Base-by-base conservation (phyloP, 2,329 filamentous ascomycete species). In the Aspergillus phoenicis region DNA sequence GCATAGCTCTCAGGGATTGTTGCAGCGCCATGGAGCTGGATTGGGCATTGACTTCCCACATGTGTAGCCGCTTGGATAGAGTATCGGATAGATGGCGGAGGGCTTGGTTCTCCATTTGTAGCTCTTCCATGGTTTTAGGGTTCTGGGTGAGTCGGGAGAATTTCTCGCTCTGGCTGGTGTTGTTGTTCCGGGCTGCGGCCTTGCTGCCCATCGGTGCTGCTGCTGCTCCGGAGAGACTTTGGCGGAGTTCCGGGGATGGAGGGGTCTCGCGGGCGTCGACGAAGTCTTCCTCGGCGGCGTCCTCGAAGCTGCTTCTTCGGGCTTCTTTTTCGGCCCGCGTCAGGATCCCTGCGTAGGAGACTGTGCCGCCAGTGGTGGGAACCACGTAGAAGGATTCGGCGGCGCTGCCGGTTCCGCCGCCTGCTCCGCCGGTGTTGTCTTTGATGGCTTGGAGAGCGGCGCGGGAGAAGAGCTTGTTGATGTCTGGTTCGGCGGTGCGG, bases 21-120 rank as follows among this genome's bases (percentile, higher is more conserved):
- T 93, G 91, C 36, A 98, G 84, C 3, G 92, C 91, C 77, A 93
- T 86, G 57, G 90, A 91, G 39, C 90, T 93, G 64, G 89, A 92
- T 77, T 98, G 95, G 0, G 93, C 92, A 69, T 91, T 93, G 41
- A 92, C 89, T 77, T 99, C 94, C 79, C 97, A 99, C 64, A 93
- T 90, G 70, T 95, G 91, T n/a, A 99, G 84, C 0, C 94, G 87
- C 68, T 90, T 91, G 64, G 90, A 91, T 38, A 97, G 85, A 53
- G 91, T 92, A 76, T 98, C 93, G 8, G 96, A 86, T 68, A 93
- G 88, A 60, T 90, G 86, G 70, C 95, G 94, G 54, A 98, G 83
- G 8, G 90, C 91, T 64, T 90, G 85, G 75, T 98, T 99, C 73
- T 98, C 92, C 52, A 94, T 85, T 64, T 90, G 88, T 8, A 98